Evolutionary conservation across 176 grass and related monocot species (phyloP).

Genomic region (Oryza glaberrima): DNA sequence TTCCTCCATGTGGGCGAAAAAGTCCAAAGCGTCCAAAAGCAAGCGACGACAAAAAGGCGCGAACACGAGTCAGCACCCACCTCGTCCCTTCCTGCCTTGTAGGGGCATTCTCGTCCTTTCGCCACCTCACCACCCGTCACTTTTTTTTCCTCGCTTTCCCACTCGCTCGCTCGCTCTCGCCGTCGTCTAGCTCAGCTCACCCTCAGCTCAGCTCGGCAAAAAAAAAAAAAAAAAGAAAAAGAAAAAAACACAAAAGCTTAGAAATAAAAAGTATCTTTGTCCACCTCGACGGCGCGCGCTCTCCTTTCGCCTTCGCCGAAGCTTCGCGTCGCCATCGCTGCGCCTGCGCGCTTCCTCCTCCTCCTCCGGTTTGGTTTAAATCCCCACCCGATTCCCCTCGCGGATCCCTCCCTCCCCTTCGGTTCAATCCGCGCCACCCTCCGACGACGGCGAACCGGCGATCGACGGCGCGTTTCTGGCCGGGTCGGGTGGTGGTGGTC

Average conservation of each 20-base stretch:
- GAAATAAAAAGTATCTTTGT: neutral
- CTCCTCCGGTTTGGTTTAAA: neutral
- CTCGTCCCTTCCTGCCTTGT: neutral
- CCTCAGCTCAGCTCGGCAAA: neutral
- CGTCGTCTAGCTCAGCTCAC: neutral
- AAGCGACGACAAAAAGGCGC: neutral
- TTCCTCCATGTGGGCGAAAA: neutral
- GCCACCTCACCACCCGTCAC: neutral
- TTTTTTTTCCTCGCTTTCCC: slow-evolving; percentile 30
- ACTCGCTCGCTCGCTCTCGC: slow-evolving; percentile 20
- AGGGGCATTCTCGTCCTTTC: slow-evolving; percentile 30
- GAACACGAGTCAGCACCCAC: no score
- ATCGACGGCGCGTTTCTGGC: neutral
- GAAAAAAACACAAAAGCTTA: neutral
- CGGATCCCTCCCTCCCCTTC: neutral
- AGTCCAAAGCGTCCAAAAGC: neutral
- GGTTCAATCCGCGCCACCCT: slow-evolving; percentile 15
- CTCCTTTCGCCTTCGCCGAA: slow-evolving; percentile 36
- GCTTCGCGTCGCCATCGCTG: neutral
- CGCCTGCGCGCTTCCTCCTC: neutral
- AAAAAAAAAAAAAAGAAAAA: no score
- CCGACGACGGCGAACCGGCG: neutral
- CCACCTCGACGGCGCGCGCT: slow-evolving; percentile 34
- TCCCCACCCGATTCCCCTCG: neutral
- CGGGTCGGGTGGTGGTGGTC: neutral